Percentiles rank a stretch among this genome's conserved stretches.
These are phyloP conservation scores for Exobasidium cylindrosporum DNA, from an alignment of 1,284 basidiomycete genomes.

Conservation along the genomic window DNA sequence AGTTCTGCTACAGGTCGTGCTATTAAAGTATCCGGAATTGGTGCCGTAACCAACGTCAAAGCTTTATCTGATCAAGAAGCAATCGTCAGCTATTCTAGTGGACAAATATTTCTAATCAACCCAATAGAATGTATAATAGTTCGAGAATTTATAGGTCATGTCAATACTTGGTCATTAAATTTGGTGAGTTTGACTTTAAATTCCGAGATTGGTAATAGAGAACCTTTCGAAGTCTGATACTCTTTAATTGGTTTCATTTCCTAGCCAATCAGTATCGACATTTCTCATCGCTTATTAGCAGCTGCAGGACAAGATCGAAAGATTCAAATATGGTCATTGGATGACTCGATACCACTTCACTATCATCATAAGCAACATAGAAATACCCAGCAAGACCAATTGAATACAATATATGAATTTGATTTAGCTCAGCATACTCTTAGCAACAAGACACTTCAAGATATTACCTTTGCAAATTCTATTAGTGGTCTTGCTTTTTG, in stretches of 20 bases:
- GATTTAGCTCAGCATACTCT: not conserved
- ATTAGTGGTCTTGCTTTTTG: not conserved
- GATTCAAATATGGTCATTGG: not conserved
- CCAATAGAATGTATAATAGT: not conserved
- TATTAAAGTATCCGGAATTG: not conserved
- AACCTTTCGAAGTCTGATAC: too few species aligned
- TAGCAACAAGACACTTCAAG: not conserved
- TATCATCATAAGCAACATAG: not conserved
- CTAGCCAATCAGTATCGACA: not conserved
- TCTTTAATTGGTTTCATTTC: too few species aligned
- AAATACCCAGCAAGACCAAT: not conserved
- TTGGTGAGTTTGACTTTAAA: not conserved
- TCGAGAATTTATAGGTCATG: not conserved
- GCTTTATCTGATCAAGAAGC: not conserved
- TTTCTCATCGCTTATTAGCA: not conserved
- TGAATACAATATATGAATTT: not conserved
- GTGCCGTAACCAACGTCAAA: constrained; percentile 1
- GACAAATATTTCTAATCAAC: not conserved
- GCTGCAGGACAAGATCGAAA: constrained; percentile 1
- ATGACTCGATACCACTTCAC: not conserved
- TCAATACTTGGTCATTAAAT: constrained; percentile 3
- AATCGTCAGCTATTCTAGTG: not conserved
- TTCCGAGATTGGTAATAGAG: too few species aligned
- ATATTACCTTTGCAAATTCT: not conserved
- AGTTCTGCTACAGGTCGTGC: not conserved